A percentile compares a stretch with the other conserved stretches of the same genome.
These are phyloP conservation scores for Lentinula novae-zelandiae DNA, from an alignment of 1,284 basidiomycete species.

Conservation along the genomic window DNA sequence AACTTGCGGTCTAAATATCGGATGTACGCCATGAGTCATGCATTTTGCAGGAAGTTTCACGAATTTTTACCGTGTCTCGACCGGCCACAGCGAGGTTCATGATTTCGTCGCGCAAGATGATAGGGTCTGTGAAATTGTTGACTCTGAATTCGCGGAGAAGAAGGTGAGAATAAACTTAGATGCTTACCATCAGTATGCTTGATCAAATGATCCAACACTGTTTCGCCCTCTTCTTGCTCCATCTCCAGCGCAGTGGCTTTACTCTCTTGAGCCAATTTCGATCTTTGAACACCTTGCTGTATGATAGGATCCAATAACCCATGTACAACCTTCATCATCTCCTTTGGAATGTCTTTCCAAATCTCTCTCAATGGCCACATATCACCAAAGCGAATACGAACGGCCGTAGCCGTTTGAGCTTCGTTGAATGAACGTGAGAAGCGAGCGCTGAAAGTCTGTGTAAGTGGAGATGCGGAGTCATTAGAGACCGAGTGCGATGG, in stretches of 20 bases:
- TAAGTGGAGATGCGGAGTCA: neutral
- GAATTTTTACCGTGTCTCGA: conserved; percentile 32
- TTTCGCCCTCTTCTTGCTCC: conserved; percentile 31
- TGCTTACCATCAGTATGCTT: conserved; percentile 30
- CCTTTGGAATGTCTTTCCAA: conserved; percentile 30
- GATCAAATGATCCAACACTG: conserved; percentile 36
- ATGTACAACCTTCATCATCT: conserved; percentile 29
- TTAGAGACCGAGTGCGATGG: neutral
- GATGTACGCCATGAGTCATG: neutral
- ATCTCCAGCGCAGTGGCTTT: too few species aligned
- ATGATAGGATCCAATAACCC: conserved; percentile 35
- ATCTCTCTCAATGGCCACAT: conserved; percentile 37
- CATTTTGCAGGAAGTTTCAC: neutral
- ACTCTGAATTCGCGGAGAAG: neutral
- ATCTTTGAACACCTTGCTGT: conserved; percentile 26
- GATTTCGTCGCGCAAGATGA: conserved; percentile 23
- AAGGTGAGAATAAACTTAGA: neutral
- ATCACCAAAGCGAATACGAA: conserved; percentile 24
- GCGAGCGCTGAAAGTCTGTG: conserved; percentile 13
- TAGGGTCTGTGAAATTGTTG: conserved; percentile 22
- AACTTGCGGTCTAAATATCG: conserved; percentile 31
- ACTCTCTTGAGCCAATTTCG: conserved; percentile 18
- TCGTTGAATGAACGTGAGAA: conserved; percentile 28
- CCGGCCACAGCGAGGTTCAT: conserved; percentile 36
- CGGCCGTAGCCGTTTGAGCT: conserved; percentile 25